Evolutionary conservation across 805 yeast genomes (phyloP).

Genomic region (Candida ficus): DNA sequence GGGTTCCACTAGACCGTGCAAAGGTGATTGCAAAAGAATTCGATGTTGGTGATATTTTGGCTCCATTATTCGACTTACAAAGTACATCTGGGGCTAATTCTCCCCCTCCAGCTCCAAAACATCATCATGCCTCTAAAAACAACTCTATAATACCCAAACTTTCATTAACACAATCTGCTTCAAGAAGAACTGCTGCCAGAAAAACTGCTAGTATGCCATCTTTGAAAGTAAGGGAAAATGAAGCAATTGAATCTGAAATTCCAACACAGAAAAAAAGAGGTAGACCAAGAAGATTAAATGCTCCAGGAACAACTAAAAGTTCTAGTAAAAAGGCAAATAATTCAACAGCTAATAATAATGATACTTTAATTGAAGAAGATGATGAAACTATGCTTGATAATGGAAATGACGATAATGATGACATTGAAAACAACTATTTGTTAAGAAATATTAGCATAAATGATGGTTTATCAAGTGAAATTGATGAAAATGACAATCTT

Average conservation of each 20-base stretch:
- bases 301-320: slow-evolving; percentile 16
- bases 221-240: not conserved
- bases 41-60: slow-evolving; percentile 55
- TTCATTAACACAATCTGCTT: slow-evolving; percentile 8
- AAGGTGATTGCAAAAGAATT: slow-evolving; percentile 58
- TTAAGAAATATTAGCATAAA: slow-evolving; percentile 7
- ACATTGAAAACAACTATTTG: not conserved
- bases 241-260: not conserved
- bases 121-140: slow-evolving; percentile 52
- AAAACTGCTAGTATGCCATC: slow-evolving; percentile 23
- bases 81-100: slow-evolving; percentile 44
- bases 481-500: slow-evolving; percentile 14
- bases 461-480: slow-evolving; percentile 23
- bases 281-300: slow-evolving; percentile 20
- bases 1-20: slow-evolving; percentile 87
- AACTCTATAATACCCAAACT: slow-evolving; percentile 14
- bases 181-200: slow-evolving; percentile 18
- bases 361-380: not conserved
- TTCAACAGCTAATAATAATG: too few relatives aligned
- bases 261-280: slow-evolving; percentile 22
- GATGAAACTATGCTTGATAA: slow-evolving; percentile 9
- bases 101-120: slow-evolving; percentile 61
- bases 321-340: slow-evolving; percentile 17
- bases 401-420: slow-evolving; percentile 8
- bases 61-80: slow-evolving; percentile 61